These are phyloP conservation scores for Cryphonectria nitschkei DNA, from an alignment of 2,329 filamentous ascomycete species.

Conservation along the genomic window DNA sequence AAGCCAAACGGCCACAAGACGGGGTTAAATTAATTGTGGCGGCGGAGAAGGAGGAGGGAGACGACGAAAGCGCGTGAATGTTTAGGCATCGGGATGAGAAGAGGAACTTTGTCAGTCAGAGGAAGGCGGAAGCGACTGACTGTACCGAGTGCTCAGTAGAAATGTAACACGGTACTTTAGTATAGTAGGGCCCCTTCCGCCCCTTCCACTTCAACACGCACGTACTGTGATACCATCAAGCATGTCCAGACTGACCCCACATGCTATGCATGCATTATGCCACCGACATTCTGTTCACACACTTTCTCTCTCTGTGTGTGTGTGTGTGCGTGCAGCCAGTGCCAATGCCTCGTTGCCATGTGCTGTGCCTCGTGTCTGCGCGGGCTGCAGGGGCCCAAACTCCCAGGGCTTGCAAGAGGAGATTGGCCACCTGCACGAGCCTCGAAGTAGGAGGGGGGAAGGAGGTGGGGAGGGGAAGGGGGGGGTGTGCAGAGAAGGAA, in stretches of 20 bases:
- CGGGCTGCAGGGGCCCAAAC: not conserved
- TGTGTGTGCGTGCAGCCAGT: not conserved
- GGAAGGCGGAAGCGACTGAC: not conserved
- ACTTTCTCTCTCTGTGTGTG: not conserved
- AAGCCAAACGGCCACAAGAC: not conserved
- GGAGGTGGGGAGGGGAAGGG: no score
- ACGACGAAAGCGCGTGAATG: not conserved
- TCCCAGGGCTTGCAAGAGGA: not conserved
- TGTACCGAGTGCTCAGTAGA: not conserved
- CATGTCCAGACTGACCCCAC: slow-evolving; percentile 1
- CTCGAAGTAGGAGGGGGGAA: not conserved
- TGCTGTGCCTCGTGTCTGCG: slow-evolving; percentile 6
- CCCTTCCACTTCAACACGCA: not conserved
- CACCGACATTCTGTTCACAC: not conserved
- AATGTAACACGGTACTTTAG: not conserved
- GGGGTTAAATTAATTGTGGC: not conserved
- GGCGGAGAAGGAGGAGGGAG: not conserved
- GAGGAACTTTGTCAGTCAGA: not conserved
- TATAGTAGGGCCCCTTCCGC: not conserved
- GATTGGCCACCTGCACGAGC: not conserved
- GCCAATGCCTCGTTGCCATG: not conserved
- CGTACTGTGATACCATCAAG: not conserved
- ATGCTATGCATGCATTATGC: not conserved
- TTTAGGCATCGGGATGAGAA: not conserved
- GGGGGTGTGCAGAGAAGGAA: not conserved